These are phyloP conservation scores for Solanum piurae DNA, from an alignment of 257 asterid genomes.

Conservation along the genomic window DNA sequence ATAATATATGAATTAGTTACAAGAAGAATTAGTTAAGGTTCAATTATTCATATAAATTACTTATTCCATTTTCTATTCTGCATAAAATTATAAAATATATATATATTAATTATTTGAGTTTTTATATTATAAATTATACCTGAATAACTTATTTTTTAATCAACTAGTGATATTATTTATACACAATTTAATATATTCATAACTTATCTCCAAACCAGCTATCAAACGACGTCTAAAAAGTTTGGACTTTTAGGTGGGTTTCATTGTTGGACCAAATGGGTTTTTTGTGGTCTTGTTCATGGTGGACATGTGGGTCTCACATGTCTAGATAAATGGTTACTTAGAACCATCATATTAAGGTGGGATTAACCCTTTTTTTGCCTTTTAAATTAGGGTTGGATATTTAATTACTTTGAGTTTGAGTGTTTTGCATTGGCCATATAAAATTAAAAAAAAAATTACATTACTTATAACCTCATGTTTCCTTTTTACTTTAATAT, in stretches of 20 bases:
- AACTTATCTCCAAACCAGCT: neutral
- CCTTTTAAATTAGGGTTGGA: neutral
- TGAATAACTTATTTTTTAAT: too few relatives aligned
- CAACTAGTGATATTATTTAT: too few relatives aligned
- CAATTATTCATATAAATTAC: too few relatives aligned
- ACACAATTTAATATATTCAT: too few relatives aligned
- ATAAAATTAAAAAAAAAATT: too few relatives aligned
- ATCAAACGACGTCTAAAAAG: too few relatives aligned
- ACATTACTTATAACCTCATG: neutral
- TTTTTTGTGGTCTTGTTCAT: constrained; percentile 16
- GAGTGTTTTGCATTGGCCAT: neutral
- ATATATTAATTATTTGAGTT: too few relatives aligned
- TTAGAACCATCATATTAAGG: neutral
- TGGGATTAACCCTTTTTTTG: neutral
- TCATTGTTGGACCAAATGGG: neutral
- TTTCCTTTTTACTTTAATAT: too few relatives aligned
- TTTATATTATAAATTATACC: too few relatives aligned
- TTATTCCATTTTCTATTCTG: too few relatives aligned
- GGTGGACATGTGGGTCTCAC: constrained; percentile 50
- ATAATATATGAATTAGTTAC: too few relatives aligned
- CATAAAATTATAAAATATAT: too few relatives aligned
- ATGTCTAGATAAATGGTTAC: constrained; percentile 17
- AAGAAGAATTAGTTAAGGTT: neutral
- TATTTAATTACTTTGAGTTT: neutral
- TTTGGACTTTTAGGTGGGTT: neutral